Base-by-base conservation (phyloP, 176 grass and related monocot genomes). In the Oryza officinalis region DNA sequence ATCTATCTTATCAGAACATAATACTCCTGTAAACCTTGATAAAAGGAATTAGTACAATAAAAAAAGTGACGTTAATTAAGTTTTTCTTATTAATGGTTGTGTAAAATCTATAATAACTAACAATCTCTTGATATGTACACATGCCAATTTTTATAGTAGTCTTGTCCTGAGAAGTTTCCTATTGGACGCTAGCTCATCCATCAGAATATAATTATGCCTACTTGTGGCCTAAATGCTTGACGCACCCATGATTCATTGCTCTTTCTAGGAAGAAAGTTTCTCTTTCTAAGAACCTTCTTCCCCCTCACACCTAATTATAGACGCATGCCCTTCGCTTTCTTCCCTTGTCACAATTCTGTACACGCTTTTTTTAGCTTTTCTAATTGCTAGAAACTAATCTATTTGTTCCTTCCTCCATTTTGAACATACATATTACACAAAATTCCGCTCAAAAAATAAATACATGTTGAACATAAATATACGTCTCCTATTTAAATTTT, bases 201-300 rank as follows among this genome's bases (percentile, higher is more conserved):
- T 45, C 65, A 67, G 45, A 32, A 74, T 12, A 33, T 66, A 88
- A 63, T 60, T 57, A 67, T 45, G 9, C 46, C 49, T 3, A 28
- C n/a, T 72, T 81, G 67, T 8, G 1, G 67, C 46, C 22, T 43
- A 60, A 73, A 78, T 66, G 46, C 44, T 72, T 71, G 67, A 44
- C 33, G 10, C 46, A 30, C 68, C 84, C 75, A 79, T 27, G 22
- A 28, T 67, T 63, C 30, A 22, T 67, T 63, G 54, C 13, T 74
- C 35, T 66, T 86, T 67, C 84, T 17, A 20, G 18, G 50, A 54
- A 54, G 17, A 54, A 54, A 20, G 37, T 54, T 20, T 67, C n/a
- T 63, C 35, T 44, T 86, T 67, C 84, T 79, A 83, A 78, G 84
- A 90, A 90, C 57, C 45, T 90, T 90, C 88, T 83, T 63, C 59